These are phyloP conservation scores for Escallonia rubra DNA, from an alignment of 129 eudicot genomes.

Conservation along the genomic window DNA sequence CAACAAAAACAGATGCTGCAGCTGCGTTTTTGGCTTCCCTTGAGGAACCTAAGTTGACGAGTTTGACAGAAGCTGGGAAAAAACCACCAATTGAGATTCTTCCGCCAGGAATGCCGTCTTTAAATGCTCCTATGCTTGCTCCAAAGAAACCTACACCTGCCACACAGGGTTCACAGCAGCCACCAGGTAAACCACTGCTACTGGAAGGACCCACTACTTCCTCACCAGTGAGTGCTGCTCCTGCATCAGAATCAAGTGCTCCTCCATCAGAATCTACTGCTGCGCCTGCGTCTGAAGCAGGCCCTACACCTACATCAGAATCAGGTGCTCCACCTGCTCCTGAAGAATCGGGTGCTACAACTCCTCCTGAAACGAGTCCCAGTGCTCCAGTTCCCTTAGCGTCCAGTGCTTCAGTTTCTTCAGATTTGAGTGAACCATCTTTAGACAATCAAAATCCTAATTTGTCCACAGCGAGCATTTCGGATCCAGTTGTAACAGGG, in stretches of 20 bases:
- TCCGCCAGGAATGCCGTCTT: conserved; percentile 94
- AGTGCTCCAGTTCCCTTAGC: conserved; percentile 5
- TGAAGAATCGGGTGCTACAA: background rate
- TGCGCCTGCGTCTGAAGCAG: conserved; percentile 17
- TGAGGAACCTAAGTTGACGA: conserved; percentile 88
- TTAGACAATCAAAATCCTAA: conserved; percentile 12
- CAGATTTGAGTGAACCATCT: conserved; percentile 8
- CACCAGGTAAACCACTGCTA: conserved; percentile 54
- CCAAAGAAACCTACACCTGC: conserved; percentile 54
- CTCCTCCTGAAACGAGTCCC: background rate
- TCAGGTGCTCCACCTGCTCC: background rate
- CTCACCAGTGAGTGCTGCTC: conserved; percentile 9
- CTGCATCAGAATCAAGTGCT: conserved; percentile 3
- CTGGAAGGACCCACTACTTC: conserved; percentile 48
- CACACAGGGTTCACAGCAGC: conserved; percentile 43
- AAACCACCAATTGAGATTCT: conserved; percentile 90
- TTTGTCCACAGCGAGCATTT: conserved; percentile 8
- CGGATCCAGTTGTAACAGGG: conserved; percentile 1
- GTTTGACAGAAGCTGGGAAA: conserved; percentile 84
- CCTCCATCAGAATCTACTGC: conserved; percentile 17
- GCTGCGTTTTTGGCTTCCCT: conserved; percentile 91
- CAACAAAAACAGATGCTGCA: conserved; percentile 84
- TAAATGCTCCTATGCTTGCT: conserved; percentile 78
- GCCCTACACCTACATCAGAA: conserved; percentile 4
- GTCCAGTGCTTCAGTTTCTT: conserved; percentile 5